A percentile compares a stretch with the other conserved stretches of the same genome.
Conservation (phyloP, 768 basidiomycete genomes). For the Pisolithus tinctorius region DNA sequence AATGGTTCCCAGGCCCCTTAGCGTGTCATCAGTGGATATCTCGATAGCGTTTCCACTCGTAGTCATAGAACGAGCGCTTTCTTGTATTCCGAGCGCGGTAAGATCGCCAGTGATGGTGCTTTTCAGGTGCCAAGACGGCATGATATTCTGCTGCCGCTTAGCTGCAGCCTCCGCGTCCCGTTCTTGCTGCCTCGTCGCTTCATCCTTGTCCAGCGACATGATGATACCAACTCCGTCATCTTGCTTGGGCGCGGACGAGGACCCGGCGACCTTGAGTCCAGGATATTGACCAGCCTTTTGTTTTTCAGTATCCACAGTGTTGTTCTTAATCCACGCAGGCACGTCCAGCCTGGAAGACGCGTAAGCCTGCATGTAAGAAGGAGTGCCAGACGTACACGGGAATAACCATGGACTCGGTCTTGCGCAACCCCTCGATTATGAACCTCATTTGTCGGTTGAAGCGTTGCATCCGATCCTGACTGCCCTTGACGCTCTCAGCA, state of each 20-base stretch:
- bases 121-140: constrained; percentile 93
- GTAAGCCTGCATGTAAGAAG: background rate
- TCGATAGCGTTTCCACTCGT: constrained; percentile 22
- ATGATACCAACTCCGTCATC: constrained; percentile 83
- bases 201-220: constrained; percentile 85
- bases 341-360: constrained; percentile 63
- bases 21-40: constrained; percentile 62
- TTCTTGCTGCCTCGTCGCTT: constrained; percentile 63
- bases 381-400: constrained; percentile 55
- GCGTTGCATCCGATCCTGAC: constrained; percentile 92
- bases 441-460: constrained; percentile 90
- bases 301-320: constrained; percentile 58
- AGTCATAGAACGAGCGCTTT: constrained; percentile 49
- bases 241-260: constrained; percentile 47
- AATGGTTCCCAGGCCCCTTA: constrained; percentile 60
- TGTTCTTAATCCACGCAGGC: constrained; percentile 70
- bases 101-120: constrained; percentile 92
- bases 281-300: constrained; percentile 45
- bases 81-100: constrained; percentile 78
- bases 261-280: constrained; percentile 69
- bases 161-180: constrained; percentile 76
- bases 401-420: constrained; percentile 80
- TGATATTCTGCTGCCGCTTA: constrained; percentile 82
- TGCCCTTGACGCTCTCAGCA: constrained; percentile 74
- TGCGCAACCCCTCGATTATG: constrained; percentile 80